These are phyloP conservation scores for Kluyveromyces starmeri DNA, from an alignment of 805 yeast species.

Conservation along the genomic window DNA sequence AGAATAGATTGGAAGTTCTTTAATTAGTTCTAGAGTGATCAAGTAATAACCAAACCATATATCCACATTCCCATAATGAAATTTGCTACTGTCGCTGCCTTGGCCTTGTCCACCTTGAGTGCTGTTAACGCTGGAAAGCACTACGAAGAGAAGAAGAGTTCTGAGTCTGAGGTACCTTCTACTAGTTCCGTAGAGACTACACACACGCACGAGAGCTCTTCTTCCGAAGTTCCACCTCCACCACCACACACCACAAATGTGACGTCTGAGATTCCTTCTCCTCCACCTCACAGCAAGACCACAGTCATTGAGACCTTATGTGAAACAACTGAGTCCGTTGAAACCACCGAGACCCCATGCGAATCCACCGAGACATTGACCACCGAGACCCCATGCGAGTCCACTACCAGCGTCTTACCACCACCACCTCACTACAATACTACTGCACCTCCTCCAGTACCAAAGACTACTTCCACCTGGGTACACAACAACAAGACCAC, in stretches of 20 bases:
- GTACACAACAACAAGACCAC: neutral
- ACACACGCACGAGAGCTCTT: too few species aligned
- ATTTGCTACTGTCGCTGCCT: slow-evolving; percentile 1
- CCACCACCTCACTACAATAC: neutral
- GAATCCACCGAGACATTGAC: neutral
- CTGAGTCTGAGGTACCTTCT: too few species aligned
- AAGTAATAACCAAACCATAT: neutral
- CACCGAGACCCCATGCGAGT: neutral
- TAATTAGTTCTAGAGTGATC: too few species aligned
- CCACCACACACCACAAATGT: neutral
- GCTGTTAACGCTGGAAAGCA: slow-evolving; percentile 1
- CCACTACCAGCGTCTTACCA: neutral
- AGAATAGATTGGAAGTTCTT: too few species aligned
- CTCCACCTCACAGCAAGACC: too few species aligned
- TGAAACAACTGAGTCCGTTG: neutral
- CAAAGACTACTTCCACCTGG: neutral
- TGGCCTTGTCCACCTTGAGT: slow-evolving; percentile 1
- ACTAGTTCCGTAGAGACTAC: too few species aligned
- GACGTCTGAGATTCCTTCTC: neutral
- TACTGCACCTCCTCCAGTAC: neutral
- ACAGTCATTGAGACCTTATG: neutral
- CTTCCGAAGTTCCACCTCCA: too few species aligned
- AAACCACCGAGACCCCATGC: neutral
- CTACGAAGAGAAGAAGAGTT: too few species aligned
- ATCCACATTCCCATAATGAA: slow-evolving; percentile 1